Base-by-base conservation (phyloP, 164 flowering plant genomes). In the Vitis rupestris region DNA sequence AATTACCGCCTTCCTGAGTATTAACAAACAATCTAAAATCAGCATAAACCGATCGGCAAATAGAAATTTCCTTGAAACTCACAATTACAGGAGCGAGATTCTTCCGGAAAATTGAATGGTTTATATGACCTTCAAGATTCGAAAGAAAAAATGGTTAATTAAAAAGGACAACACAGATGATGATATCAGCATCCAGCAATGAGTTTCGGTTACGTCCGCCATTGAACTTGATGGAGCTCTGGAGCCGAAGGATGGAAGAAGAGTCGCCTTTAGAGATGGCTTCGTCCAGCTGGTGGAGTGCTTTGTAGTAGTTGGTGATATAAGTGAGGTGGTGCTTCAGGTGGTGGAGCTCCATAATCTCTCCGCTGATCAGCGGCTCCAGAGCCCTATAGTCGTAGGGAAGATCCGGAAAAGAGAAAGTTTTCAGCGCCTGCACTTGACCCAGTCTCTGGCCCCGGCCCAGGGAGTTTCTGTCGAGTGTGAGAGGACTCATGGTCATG, bases 21-120 rank as follows among this genome's bases (percentile, higher is more conserved):
- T 31, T 10, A 59, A 53, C 30, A 59, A 56, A 16, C 37, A 52
- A 10, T 10, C 16, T 4, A 16, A 49, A 59, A 1, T 9, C 10
- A 23, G 23, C 13, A 66, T 23, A 56, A 57, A 37, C 17, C 1
- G 23, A 23, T 23, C 23, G 23, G 1, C 23, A 23, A 10, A 19
- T 8, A 52, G 53, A 29, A 19, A 23, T 23, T 23, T 17, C 1
- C 23, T 23, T 23, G 23, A n/a, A 30, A 78, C 94, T 84, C 76
- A 90, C 99, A 61, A 61, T 31, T 69, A 79, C 51, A 51, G 98
- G 98, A 59, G 87, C 68, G 17, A 95, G 97, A 79, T 90, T 93
- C 72, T 93, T 91, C 99, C 99, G 93, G 83, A 95, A 95, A 72
- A 93, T 82, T 0, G 99, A 91, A 81, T 95, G 99, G 82, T 95